phyloP scores from a whole-genome alignment of 2,329 filamentous ascomycete genomes.

The Pezicula rhizophila region DNA sequence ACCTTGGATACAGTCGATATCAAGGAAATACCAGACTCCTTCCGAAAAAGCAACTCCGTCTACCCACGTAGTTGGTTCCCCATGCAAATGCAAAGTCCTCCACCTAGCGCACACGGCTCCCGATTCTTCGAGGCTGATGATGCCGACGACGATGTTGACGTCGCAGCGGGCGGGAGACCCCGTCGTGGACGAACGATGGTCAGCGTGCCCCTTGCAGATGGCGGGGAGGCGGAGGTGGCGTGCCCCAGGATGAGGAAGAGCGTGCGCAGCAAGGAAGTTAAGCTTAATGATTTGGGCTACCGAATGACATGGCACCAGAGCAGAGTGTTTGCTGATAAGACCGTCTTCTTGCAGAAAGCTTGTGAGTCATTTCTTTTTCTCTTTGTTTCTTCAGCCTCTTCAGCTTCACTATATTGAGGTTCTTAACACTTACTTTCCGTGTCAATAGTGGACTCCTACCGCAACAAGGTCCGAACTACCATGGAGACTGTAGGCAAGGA shows the following conservation, averaged over 20 bases:
- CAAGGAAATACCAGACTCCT: conserved; percentile 92
- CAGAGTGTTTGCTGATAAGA: conserved; percentile 79
- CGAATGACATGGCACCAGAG: conserved; percentile 97
- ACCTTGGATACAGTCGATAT: conserved; percentile 91
- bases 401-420: not conserved
- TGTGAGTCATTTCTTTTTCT: conserved; percentile 52
- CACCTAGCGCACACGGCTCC: conserved; percentile 67
- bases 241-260: conserved; percentile 68
- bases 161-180: conserved; percentile 18
- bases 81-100: conserved; percentile 83
- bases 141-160: conserved; percentile 48
- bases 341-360: conserved; percentile 84
- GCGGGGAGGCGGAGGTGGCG: conserved; percentile 64
- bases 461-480: conserved; percentile 80
- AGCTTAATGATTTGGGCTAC: conserved; percentile 87
- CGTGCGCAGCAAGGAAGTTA: conserved; percentile 74
- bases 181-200: conserved; percentile 40
- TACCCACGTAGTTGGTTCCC: conserved; percentile 90
- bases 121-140: conserved; percentile 69
- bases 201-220: conserved; percentile 61
- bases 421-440: conserved; percentile 2
- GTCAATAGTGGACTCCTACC: conserved; percentile 77
- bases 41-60: conserved; percentile 83
- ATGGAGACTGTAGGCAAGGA: conserved; percentile 77
- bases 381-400: not conserved